These are phyloP conservation scores for Sugiyamaella valdiviana DNA, from an alignment of 805 yeast species.

Conservation along the genomic window DNA sequence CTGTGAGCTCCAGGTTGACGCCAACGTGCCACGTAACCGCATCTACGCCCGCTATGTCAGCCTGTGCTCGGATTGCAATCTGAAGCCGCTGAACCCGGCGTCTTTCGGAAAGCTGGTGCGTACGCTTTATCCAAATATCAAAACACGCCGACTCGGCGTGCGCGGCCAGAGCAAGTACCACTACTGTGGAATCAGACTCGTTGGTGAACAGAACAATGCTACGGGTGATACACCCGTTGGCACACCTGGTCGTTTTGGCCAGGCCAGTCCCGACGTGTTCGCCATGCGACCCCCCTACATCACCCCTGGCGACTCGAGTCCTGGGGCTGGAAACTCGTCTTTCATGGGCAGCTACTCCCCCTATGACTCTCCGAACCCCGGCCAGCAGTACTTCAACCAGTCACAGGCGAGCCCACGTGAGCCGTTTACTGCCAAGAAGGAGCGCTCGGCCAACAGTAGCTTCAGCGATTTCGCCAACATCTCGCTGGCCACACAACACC, in stretches of 20 bases:
- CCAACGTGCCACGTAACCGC: constrained; percentile 58
- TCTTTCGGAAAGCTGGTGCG: constrained; percentile 71
- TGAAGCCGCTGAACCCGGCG: constrained; percentile 66
- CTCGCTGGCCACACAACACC: constrained; percentile 9
- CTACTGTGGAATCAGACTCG: constrained; percentile 64
- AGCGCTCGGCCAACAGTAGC: not conserved
- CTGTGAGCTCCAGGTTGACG: constrained; percentile 44
- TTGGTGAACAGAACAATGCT: constrained; percentile 30
- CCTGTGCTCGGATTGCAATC: constrained; percentile 46
- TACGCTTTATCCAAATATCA: constrained; percentile 56
- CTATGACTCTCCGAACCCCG: not conserved
- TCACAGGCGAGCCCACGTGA: not conserved
- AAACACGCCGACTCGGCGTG: constrained; percentile 73
- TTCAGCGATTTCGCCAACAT: constrained; percentile 12
- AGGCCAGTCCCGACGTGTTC: constrained; percentile 16
- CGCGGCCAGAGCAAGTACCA: constrained; percentile 81
- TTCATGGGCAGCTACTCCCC: constrained; percentile 1
- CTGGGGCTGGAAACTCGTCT: not conserved
- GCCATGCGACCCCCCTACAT: not conserved
- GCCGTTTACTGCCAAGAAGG: not conserved
- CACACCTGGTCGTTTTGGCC: constrained; percentile 17
- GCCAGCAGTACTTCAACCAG: not conserved
- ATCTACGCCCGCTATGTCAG: constrained; percentile 63
- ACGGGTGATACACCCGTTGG: constrained; percentile 26
- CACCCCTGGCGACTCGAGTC: not conserved